These are phyloP conservation scores for Hyaloscypha hepaticicola DNA, from an alignment of 495 filamentous ascomycete genomes.

Conservation along the genomic window DNA sequence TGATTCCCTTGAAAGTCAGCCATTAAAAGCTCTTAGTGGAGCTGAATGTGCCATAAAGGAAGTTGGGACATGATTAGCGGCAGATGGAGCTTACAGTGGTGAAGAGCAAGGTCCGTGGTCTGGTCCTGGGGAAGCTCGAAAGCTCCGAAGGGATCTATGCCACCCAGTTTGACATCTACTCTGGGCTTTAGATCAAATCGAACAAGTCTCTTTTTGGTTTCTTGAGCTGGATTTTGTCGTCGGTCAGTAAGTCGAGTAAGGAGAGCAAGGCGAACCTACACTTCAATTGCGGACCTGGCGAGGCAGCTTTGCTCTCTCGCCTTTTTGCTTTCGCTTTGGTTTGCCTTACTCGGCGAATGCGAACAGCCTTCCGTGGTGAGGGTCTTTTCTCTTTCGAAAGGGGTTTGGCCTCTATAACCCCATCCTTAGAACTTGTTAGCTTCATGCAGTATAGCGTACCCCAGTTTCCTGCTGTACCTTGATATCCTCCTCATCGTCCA, in stretches of 20 bases:
- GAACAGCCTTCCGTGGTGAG: neutral
- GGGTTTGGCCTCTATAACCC: neutral
- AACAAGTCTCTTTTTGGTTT: neutral
- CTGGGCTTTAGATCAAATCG: neutral
- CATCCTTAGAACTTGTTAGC: neutral
- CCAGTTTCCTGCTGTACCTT: neutral
- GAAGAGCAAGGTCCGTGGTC: constrained; percentile 13
- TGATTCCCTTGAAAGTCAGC: constrained; percentile 4
- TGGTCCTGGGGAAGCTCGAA: constrained; percentile 11
- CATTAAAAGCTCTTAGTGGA: neutral
- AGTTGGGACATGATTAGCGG: neutral
- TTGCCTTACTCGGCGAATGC: neutral
- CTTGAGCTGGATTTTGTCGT: neutral
- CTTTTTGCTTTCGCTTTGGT: neutral
- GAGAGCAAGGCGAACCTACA: neutral
- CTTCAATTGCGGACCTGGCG: neutral
- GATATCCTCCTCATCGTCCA: neutral
- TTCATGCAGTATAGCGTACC: neutral
- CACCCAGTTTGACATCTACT: constrained; percentile 4
- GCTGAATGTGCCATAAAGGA: neutral
- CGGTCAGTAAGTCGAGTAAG: neutral
- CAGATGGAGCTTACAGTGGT: constrained; percentile 13
- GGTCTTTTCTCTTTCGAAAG: neutral
- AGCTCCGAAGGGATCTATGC: constrained; percentile 10
- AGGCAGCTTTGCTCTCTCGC: neutral